Conservation (phyloP, 805 yeast genomes). For the Candida montana region DNA sequence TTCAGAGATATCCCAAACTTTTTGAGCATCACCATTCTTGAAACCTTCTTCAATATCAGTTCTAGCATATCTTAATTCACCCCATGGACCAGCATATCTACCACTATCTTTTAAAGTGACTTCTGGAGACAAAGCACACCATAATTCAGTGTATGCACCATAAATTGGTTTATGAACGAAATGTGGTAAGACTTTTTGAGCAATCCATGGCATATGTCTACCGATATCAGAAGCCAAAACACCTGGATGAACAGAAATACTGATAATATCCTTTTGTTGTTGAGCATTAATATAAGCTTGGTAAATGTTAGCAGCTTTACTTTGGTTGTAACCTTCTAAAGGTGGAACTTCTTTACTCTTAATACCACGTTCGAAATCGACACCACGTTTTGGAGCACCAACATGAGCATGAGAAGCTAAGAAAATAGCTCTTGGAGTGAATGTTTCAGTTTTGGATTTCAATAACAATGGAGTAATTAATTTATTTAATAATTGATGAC, state of each 20-base stretch:
- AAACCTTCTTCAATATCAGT: slow-evolving; percentile 31
- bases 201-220: slow-evolving; percentile 17
- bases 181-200: neutral
- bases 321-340: slow-evolving; percentile 29
- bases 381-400: slow-evolving; percentile 26
- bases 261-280: slow-evolving; percentile 28
- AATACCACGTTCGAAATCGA: slow-evolving; percentile 30
- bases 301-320: slow-evolving; percentile 36
- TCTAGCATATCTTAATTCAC: slow-evolving; percentile 31
- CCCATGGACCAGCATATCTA: slow-evolving; percentile 37
- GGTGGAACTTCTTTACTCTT: slow-evolving; percentile 4
- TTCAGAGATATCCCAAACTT: slow-evolving; percentile 32
- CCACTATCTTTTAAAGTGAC: slow-evolving; percentile 30
- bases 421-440: slow-evolving; percentile 41
- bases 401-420: slow-evolving; percentile 35
- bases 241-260: slow-evolving; percentile 38
- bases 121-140: slow-evolving; percentile 36
- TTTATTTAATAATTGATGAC: slow-evolving; percentile 39
- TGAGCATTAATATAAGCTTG: slow-evolving; percentile 32
- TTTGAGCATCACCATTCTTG: slow-evolving; percentile 27
- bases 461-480: slow-evolving; percentile 33
- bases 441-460: slow-evolving; percentile 29
- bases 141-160: slow-evolving; percentile 42
- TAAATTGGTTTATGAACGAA: slow-evolving; percentile 12
- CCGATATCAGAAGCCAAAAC: slow-evolving; percentile 29